phyloP scores from a whole-genome alignment of 2,329 filamentous ascomycete species.

The Ophiostoma sp. region DNA sequence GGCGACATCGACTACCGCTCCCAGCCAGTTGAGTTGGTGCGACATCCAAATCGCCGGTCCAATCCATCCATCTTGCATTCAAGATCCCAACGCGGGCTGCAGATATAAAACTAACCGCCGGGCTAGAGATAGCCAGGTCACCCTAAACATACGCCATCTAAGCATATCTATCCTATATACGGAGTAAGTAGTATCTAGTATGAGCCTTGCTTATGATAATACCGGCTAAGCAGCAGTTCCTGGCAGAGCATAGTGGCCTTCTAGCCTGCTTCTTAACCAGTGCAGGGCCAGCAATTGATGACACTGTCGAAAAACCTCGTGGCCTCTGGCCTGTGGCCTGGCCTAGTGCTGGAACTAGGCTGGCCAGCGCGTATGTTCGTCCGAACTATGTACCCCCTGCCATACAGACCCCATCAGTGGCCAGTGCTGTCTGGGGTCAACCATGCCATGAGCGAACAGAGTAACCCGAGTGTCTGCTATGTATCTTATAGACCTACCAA shows the following conservation, averaged over 20 bases:
- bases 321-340: background rate
- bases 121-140: background rate
- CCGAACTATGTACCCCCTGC: background rate
- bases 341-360: background rate
- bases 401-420: too few species aligned
- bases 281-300: background rate
- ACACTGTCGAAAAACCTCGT: background rate
- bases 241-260: background rate
- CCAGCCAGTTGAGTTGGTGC: slow-evolving; percentile 4
- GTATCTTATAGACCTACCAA: background rate
- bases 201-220: background rate
- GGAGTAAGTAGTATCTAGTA: background rate
- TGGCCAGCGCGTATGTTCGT: background rate
- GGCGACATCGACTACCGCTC: background rate
- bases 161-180: background rate
- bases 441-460: background rate
- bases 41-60: background rate
- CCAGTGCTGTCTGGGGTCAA: background rate
- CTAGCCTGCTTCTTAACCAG: background rate
- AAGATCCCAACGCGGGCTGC: background rate
- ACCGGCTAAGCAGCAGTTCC: background rate
- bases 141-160: background rate
- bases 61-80: background rate
- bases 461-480: background rate
- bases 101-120: background rate